These are phyloP conservation scores for Mycena polygramma DNA, from an alignment of 768 basidiomycete species.

Conservation along the genomic window DNA sequence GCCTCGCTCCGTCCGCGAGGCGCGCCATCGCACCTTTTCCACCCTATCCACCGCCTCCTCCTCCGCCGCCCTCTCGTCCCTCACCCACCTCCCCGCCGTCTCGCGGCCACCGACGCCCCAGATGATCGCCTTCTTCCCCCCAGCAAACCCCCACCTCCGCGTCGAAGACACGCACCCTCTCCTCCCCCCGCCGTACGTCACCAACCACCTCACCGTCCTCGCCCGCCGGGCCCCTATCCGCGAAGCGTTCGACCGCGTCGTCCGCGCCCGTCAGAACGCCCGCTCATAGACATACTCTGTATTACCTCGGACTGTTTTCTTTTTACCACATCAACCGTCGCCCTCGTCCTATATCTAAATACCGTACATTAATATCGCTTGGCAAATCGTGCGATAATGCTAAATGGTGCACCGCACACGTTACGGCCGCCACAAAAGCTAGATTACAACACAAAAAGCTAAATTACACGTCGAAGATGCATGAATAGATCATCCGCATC, in stretches of 20 bases:
- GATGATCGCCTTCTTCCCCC: slow-evolving; percentile 73
- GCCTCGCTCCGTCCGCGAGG: slow-evolving; percentile 49
- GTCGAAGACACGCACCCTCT: slow-evolving; percentile 77
- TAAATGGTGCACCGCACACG: neutral
- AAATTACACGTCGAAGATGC: slow-evolving; percentile 15
- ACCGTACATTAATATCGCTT: slow-evolving; percentile 10
- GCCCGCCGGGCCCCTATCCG: slow-evolving; percentile 74
- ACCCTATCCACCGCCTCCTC: slow-evolving; percentile 67
- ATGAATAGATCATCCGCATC: slow-evolving; percentile 33
- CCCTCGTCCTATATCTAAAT: neutral
- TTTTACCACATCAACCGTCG: neutral
- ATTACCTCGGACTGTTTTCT: slow-evolving; percentile 6
- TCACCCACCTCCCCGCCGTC: slow-evolving; percentile 65
- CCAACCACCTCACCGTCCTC: slow-evolving; percentile 78
- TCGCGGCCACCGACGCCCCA: slow-evolving; percentile 63
- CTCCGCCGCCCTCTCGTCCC: slow-evolving; percentile 69
- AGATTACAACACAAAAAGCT: neutral
- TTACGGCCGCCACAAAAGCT: neutral
- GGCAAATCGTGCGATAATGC: slow-evolving; percentile 16
- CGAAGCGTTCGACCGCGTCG: slow-evolving; percentile 79
- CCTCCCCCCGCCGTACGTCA: slow-evolving; percentile 79
- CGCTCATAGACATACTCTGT: slow-evolving; percentile 40
- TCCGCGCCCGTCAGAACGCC: slow-evolving; percentile 62
- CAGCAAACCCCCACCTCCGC: slow-evolving; percentile 65
- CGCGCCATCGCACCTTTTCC: slow-evolving; percentile 68